These are phyloP conservation scores for Fraxinus anomala DNA, from an alignment of 257 asterid genomes.

Conservation along the genomic window DNA sequence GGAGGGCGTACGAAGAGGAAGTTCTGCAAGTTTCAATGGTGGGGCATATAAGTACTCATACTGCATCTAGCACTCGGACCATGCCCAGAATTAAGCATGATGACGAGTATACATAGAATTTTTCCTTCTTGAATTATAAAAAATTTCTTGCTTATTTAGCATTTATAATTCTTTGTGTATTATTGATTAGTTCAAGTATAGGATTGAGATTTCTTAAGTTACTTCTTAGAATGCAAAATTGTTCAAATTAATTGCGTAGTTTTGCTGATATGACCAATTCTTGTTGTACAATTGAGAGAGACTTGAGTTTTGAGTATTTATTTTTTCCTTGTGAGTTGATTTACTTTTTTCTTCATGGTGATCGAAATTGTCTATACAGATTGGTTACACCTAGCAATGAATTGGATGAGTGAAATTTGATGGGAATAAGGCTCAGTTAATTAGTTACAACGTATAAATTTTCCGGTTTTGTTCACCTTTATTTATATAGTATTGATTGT, in stretches of 20 bases:
- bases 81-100: constrained; percentile 66
- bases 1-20: constrained; percentile 94
- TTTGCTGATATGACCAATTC: constrained; percentile 25
- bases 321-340: background rate
- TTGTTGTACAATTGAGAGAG: constrained; percentile 15
- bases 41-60: constrained; percentile 83
- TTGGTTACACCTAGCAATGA: no score
- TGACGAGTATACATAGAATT: constrained; percentile 30
- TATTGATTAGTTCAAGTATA: constrained; percentile 17
- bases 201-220: constrained; percentile 17
- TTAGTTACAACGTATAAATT: no score
- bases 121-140: constrained; percentile 25
- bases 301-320: background rate
- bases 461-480: no score
- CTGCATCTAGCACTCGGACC: constrained; percentile 71
- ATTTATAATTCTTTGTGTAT: constrained; percentile 26
- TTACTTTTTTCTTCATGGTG: background rate
- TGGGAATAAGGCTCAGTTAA: no score
- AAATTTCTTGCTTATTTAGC: background rate
- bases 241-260: constrained; percentile 24
- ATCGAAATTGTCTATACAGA: no score
- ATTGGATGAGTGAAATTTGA: background rate
- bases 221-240: constrained; percentile 19
- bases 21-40: constrained; percentile 94
- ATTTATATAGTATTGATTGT: no score